A percentile compares a stretch with the other conserved stretches of the same genome.
phyloP scores from a whole-genome alignment of 2,329 filamentous ascomycete species.

The Sporothrix curviconia region DNA sequence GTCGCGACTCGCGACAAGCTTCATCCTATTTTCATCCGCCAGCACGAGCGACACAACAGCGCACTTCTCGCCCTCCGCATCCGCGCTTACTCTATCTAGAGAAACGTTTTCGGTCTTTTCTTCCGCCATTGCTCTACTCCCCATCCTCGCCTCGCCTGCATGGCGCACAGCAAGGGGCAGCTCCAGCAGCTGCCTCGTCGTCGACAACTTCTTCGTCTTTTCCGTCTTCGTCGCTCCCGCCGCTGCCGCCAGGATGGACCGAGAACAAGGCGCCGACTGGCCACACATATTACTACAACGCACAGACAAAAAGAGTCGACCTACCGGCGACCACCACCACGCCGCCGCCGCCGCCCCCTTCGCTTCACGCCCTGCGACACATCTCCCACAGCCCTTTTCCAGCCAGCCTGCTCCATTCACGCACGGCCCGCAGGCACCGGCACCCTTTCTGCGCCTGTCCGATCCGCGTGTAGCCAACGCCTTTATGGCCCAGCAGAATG shows the following conservation, averaged over 20 bases:
- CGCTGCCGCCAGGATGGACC: conserved; percentile 78
- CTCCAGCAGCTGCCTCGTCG: background rate
- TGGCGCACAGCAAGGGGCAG: background rate
- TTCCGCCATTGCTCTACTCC: background rate
- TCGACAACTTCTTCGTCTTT: background rate
- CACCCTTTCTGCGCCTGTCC: conserved; percentile 37
- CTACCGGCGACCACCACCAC: conserved; percentile 60
- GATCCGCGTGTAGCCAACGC: conserved; percentile 53
- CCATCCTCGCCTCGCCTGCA: background rate
- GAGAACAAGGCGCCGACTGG: conserved; percentile 85
- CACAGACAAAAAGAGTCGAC: conserved; percentile 77
- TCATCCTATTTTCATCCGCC: background rate
- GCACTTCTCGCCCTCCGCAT: background rate
- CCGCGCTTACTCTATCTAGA: no score
- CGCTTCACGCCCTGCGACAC: conserved; percentile 18
- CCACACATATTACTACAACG: conserved; percentile 84
- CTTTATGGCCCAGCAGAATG: conserved; percentile 48
- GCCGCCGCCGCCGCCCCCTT: conserved; percentile 25
- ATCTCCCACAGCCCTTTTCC: conserved; percentile 22
- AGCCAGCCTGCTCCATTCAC: conserved; percentile 22
- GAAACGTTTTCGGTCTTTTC: no score
- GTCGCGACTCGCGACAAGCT: background rate
- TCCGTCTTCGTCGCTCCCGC: conserved; percentile 38
- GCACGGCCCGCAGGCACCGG: conserved; percentile 35
- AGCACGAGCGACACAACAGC: background rate